A percentile compares a stretch with the other conserved stretches of the same genome.
phyloP scores from a whole-genome alignment of 2,329 filamentous ascomycete genomes.

The Fusarium equiseti region DNA sequence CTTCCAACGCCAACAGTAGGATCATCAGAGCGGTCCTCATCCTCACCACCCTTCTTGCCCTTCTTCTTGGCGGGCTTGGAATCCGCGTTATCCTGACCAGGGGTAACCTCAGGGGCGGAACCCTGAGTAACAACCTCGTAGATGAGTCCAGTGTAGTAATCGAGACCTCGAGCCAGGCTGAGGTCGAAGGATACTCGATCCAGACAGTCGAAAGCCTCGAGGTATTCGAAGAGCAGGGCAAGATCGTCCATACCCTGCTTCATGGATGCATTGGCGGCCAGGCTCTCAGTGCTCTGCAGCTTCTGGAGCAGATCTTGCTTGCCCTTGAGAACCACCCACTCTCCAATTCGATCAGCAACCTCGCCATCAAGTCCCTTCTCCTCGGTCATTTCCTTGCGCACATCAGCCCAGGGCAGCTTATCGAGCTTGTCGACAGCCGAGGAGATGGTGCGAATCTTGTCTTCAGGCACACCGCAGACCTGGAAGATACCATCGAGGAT shows the following conservation, averaged over 20 bases:
- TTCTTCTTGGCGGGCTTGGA: conserved; percentile 60
- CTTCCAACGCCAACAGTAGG: conserved; percentile 87
- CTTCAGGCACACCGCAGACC: conserved; percentile 86
- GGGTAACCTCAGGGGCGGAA: conserved; percentile 67
- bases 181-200: conserved; percentile 89
- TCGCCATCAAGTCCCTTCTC: conserved; percentile 84
- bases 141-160: conserved; percentile 92
- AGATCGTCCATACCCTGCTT: conserved; percentile 86
- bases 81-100: conserved; percentile 51
- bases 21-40: conserved; percentile 78
- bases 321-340: conserved; percentile 84
- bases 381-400: conserved; percentile 91
- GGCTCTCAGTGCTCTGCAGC: conserved; percentile 73
- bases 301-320: conserved; percentile 78
- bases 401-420: conserved; percentile 90
- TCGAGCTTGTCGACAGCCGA: conserved; percentile 97
- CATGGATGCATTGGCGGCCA: conserved; percentile 79
- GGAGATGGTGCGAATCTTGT: conserved; percentile 90
- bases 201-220: conserved; percentile 80
- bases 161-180: conserved; percentile 88
- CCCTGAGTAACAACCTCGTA: conserved; percentile 90
- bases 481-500: conserved; percentile 93
- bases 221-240: conserved; percentile 82
- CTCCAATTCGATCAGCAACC: conserved; percentile 88
- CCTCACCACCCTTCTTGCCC: conserved; percentile 65